Conservation (phyloP, 768 basidiomycete species). For the Auriscalpium orientale region DNA sequence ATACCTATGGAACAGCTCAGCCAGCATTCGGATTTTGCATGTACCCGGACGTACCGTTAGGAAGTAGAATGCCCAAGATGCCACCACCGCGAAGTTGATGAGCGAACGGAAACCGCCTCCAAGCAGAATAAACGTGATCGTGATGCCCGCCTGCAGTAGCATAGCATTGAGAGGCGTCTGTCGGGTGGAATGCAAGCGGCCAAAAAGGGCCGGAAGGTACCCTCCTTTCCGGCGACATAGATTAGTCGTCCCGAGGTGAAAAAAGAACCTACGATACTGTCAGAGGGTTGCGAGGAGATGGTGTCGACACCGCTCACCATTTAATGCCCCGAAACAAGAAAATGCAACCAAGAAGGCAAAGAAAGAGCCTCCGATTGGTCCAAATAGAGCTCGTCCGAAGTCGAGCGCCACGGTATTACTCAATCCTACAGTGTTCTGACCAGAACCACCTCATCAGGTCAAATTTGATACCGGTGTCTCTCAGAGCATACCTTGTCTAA, state of each 20-base stretch:
- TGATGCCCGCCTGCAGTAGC: slow-evolving; percentile 66
- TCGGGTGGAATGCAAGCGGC: slow-evolving; percentile 62
- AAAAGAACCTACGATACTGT: slow-evolving; percentile 42
- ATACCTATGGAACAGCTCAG: slow-evolving; percentile 41
- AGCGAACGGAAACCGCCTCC: slow-evolving; percentile 87
- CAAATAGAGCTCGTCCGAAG: slow-evolving; percentile 83
- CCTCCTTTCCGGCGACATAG: slow-evolving; percentile 83
- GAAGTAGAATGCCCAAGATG: slow-evolving; percentile 84
- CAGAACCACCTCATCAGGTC: neutral
- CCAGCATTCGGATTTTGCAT: neutral
- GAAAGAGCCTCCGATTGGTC: slow-evolving; percentile 74
- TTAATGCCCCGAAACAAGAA: slow-evolving; percentile 92
- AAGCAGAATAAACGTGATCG: slow-evolving; percentile 70
- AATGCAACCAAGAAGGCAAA: slow-evolving; percentile 91
- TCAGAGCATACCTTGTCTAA: slow-evolving; percentile 59
- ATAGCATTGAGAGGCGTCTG: slow-evolving; percentile 88
- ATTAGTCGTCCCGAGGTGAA: slow-evolving; percentile 81
- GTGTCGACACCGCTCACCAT: slow-evolving; percentile 42
- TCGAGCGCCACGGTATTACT: slow-evolving; percentile 89
- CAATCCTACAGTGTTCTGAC: slow-evolving; percentile 52
- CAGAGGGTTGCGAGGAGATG: slow-evolving; percentile 4
- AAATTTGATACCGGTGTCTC: too few species aligned
- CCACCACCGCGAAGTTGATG: slow-evolving; percentile 85
- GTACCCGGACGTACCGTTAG: slow-evolving; percentile 49
- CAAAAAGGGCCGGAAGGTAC: slow-evolving; percentile 81